Conservation (phyloP, 805 yeast genomes). For the Ascoidea asiatica region DNA sequence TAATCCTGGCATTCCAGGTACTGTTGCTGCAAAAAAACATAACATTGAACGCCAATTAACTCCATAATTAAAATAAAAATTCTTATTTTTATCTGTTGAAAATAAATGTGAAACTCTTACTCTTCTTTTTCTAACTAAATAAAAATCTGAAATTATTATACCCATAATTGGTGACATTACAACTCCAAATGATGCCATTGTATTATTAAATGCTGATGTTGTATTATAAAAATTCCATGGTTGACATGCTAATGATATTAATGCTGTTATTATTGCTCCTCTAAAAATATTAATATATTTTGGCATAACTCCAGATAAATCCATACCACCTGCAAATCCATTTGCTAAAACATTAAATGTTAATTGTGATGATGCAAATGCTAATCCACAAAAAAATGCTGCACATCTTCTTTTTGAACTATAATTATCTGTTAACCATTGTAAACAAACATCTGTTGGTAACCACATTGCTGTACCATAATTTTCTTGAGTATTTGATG, state of each 20-base stretch:
- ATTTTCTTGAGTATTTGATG: constrained; percentile 21
- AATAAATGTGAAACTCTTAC: constrained; percentile 3
- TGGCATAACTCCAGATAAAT: constrained; percentile 25
- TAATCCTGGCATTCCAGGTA: constrained; percentile 5
- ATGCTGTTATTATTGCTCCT: constrained; percentile 23
- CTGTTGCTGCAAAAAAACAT: constrained; percentile 3
- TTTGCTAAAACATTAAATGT: constrained; percentile 25
- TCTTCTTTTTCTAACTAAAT: constrained; percentile 1
- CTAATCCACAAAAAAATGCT: constrained; percentile 25
- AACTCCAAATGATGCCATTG: constrained; percentile 24
- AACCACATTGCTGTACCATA: constrained; percentile 24
- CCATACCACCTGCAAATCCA: constrained; percentile 31
- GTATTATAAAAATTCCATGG: constrained; percentile 26
- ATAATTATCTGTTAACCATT: constrained; percentile 18
- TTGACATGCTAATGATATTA: constrained; percentile 21
- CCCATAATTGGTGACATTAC: constrained; percentile 25
- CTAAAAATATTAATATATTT: constrained; percentile 25
- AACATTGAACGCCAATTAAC: constrained; percentile 4
- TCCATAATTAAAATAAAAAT: constrained; percentile 3
- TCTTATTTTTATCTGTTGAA: not conserved
- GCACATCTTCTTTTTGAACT: constrained; percentile 24
- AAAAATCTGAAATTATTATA: constrained; percentile 16
- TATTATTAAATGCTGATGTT: constrained; percentile 22
- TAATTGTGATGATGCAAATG: constrained; percentile 24
- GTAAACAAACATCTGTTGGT: constrained; percentile 21